Percentiles rank a stretch among this genome's conserved stretches.
Evolutionary conservation across 371 early-diverging fungal species (phyloP).

Genomic region (Lichtheimia hyalospora): DNA sequence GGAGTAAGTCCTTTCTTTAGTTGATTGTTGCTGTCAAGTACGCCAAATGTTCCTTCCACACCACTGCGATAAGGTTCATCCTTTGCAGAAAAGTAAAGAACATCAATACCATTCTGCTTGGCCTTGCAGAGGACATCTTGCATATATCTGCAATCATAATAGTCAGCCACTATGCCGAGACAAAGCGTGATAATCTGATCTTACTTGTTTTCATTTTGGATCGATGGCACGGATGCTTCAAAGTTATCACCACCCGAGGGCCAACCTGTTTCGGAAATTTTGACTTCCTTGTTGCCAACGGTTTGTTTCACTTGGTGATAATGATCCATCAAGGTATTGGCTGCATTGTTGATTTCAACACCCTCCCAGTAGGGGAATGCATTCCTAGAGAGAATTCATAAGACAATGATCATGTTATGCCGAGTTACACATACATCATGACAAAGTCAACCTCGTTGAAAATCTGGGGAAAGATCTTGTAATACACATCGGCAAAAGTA

Average conservation of each 20-base stretch:
- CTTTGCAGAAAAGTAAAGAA: constrained; percentile 61
- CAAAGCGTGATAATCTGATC: background rate
- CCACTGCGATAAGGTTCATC: constrained; percentile 62
- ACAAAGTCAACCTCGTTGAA: constrained; percentile 58
- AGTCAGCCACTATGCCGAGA: background rate
- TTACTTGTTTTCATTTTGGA: constrained; percentile 51
- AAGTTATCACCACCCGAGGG: constrained; percentile 57
- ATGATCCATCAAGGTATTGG: constrained; percentile 44
- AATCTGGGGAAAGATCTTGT: constrained; percentile 43
- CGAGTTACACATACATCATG: constrained; percentile 40
- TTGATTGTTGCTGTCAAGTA: constrained; percentile 29
- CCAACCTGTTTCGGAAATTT: constrained; percentile 72
- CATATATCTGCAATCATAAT: constrained; percentile 18
- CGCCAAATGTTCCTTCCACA: constrained; percentile 62
- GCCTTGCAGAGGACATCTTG: constrained; percentile 45
- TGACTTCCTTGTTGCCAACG: constrained; percentile 53
- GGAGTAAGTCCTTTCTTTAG: constrained; percentile 18
- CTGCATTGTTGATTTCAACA: constrained; percentile 48
- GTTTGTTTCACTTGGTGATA: constrained; percentile 39
- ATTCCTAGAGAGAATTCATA: constrained; percentile 31
- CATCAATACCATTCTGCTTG: constrained; percentile 43
- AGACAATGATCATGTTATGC: background rate
- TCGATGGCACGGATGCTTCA: constrained; percentile 48
- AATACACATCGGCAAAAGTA: constrained; percentile 62
- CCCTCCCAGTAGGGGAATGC: constrained; percentile 75